Percentiles rank a stretch among this genome's conserved stretches.
These are phyloP conservation scores for Batrachochytrium dendrobatidis DNA, from an alignment of 371 early-diverging fungal genomes.

Conservation along the genomic window DNA sequence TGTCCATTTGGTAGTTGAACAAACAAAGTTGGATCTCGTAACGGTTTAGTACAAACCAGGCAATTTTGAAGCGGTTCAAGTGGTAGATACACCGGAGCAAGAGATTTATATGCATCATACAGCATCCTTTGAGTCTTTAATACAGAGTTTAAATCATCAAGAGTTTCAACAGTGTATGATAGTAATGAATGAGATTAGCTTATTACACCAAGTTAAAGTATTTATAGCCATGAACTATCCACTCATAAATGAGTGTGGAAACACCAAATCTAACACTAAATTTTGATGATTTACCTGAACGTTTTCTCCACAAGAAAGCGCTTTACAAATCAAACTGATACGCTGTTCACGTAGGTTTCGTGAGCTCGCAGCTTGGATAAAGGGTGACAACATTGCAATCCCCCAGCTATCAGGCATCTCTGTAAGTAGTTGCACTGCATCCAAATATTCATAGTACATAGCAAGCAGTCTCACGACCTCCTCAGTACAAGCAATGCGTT, in stretches of 20 bases:
- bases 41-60: slow-evolving; percentile 38
- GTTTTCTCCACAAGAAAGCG: neutral
- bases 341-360: neutral
- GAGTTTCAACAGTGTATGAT: too few species aligned
- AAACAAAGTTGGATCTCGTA: slow-evolving; percentile 46
- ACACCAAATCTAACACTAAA: too few species aligned
- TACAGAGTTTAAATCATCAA: too few species aligned
- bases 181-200: too few species aligned
- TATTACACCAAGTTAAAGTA: too few species aligned
- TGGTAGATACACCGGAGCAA: slow-evolving; percentile 4
- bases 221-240: too few species aligned
- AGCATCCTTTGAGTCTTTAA: too few species aligned
- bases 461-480: neutral
- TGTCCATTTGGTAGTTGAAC: slow-evolving; percentile 40
- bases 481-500: neutral
- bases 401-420: neutral
- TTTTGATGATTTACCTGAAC: slow-evolving; percentile 1
- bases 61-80: slow-evolving; percentile 44
- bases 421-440: neutral
- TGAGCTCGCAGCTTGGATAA: neutral
- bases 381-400: neutral
- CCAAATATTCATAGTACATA: neutral
- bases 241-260: too few species aligned
- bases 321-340: neutral
- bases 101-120: neutral